Percentiles rank a stretch among this genome's conserved stretches.
Conservation (phyloP, 768 basidiomycete species). For the Pleurotus salmoneostramineus region DNA sequence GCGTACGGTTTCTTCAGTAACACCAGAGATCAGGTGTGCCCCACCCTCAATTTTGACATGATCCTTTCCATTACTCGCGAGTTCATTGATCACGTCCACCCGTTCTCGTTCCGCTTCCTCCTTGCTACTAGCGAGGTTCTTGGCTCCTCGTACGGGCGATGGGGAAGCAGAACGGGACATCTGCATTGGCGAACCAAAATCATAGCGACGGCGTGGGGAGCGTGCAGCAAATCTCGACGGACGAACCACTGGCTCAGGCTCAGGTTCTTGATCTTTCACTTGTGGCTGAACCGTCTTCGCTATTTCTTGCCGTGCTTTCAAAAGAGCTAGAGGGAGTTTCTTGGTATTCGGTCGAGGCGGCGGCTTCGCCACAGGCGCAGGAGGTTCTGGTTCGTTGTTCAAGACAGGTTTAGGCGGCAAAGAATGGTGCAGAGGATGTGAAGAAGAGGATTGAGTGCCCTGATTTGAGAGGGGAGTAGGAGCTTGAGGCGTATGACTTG, state of each 20-base stretch:
- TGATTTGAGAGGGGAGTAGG: background rate
- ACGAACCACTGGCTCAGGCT: slow-evolving; percentile 7
- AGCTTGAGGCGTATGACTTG: background rate
- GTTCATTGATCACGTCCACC: slow-evolving; percentile 40
- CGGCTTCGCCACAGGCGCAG: too few relatives aligned
- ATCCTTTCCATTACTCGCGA: slow-evolving; percentile 62
- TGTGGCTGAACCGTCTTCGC: background rate
- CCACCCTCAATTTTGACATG: slow-evolving; percentile 59
- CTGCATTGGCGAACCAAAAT: slow-evolving; percentile 10
- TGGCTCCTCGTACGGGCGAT: slow-evolving; percentile 8
- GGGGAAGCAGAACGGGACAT: slow-evolving; percentile 30
- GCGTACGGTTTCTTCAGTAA: slow-evolving; percentile 65
- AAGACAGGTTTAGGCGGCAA: slow-evolving; percentile 1
- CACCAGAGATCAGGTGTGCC: slow-evolving; percentile 40
- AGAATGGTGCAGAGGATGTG: background rate
- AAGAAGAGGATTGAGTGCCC: background rate
- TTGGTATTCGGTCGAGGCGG: background rate
- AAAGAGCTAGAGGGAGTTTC: background rate
- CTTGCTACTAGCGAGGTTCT: slow-evolving; percentile 13
- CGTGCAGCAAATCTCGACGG: slow-evolving; percentile 25
- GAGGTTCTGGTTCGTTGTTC: background rate
- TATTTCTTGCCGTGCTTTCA: slow-evolving; percentile 1
- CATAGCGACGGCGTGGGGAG: background rate
- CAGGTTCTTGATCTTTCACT: background rate
- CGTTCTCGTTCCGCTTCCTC: slow-evolving; percentile 30